Evolutionary conservation across 2,329 filamentous ascomycete genomes (phyloP).

Genomic region (Seiridium unicorne): DNA sequence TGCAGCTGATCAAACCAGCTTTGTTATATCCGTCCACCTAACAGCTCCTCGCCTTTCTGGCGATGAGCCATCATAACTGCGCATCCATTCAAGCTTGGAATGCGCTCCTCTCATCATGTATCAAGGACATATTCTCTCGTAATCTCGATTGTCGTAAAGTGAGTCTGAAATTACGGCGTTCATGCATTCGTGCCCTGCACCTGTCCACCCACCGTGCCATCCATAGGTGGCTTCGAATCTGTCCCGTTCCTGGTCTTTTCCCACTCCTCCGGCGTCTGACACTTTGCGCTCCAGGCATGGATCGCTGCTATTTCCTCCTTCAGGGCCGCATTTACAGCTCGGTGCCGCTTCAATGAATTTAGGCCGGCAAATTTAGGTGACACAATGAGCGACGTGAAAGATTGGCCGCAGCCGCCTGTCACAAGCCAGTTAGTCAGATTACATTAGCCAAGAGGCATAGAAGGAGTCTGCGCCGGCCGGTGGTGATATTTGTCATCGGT

Average conservation of each 20-base stretch:
- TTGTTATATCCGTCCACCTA: too few relatives aligned
- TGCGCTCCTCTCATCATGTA: too few relatives aligned
- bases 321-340: slow-evolving; percentile 78
- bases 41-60: too few relatives aligned
- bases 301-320: slow-evolving; percentile 88
- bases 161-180: not conserved
- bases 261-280: slow-evolving; percentile 89
- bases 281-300: slow-evolving; percentile 94
- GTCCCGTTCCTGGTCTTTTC: slow-evolving; percentile 46
- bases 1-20: too few relatives aligned
- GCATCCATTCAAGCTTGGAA: too few relatives aligned
- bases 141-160: too few relatives aligned
- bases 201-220: slow-evolving; percentile 42
- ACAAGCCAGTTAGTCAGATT: not conserved
- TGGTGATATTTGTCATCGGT: not conserved
- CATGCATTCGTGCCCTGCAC: slow-evolving; percentile 27
- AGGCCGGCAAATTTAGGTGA: slow-evolving; percentile 69
- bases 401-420: slow-evolving; percentile 61
- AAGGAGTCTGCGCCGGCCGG: not conserved
- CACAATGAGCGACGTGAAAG: slow-evolving; percentile 58
- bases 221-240: slow-evolving; percentile 33
- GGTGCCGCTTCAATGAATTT: slow-evolving; percentile 78
- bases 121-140: too few relatives aligned
- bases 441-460: not conserved
- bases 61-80: too few relatives aligned